Evolutionary conservation across 495 filamentous ascomycete species (phyloP).

Genomic region (Emericellopsis terricola): DNA sequence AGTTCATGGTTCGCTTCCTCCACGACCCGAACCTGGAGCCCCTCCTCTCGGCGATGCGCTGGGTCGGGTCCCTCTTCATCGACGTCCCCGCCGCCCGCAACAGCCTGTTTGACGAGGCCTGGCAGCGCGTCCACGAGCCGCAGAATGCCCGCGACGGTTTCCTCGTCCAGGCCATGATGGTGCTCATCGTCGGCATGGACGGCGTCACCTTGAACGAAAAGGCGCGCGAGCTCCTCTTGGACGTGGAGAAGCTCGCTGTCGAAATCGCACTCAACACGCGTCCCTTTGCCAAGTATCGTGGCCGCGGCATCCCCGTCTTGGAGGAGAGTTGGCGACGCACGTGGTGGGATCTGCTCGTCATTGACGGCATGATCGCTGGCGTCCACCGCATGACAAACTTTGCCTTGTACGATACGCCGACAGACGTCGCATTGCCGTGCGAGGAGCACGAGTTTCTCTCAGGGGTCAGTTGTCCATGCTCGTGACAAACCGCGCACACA

Average conservation of each 20-base stretch:
- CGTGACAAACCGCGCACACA: too few relatives aligned
- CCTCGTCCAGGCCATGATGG: slow-evolving; percentile 56
- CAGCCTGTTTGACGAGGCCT: slow-evolving; percentile 38
- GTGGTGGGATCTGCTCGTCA: slow-evolving; percentile 81
- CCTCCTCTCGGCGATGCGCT: slow-evolving; percentile 46
- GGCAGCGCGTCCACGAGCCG: slow-evolving; percentile 29
- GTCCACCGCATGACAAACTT: slow-evolving; percentile 40
- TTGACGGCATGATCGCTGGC: slow-evolving; percentile 49
- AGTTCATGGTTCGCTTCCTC: slow-evolving; percentile 22
- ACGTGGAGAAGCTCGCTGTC: slow-evolving; percentile 51
- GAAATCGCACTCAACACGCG: slow-evolving; percentile 57
- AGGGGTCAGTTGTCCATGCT: slow-evolving; percentile 30
- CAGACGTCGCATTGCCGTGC: slow-evolving; percentile 52
- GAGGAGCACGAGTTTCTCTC: slow-evolving; percentile 52
- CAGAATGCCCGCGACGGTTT: slow-evolving; percentile 40
- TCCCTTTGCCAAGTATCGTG: slow-evolving; percentile 26
- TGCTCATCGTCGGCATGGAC: slow-evolving; percentile 63
- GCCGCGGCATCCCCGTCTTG: slow-evolving; percentile 26
- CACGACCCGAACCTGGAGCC: slow-evolving; percentile 5
- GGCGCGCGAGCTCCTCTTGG: slow-evolving; percentile 44
- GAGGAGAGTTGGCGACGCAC: slow-evolving; percentile 69
- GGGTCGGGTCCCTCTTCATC: slow-evolving; percentile 45
- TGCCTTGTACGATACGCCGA: slow-evolving; percentile 31
- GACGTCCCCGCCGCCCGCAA: slow-evolving; percentile 29
- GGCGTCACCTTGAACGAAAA: slow-evolving; percentile 49